Conservation (phyloP, 2,329 filamentous ascomycete genomes). For the Drechslerella stenobrocha region DNA sequence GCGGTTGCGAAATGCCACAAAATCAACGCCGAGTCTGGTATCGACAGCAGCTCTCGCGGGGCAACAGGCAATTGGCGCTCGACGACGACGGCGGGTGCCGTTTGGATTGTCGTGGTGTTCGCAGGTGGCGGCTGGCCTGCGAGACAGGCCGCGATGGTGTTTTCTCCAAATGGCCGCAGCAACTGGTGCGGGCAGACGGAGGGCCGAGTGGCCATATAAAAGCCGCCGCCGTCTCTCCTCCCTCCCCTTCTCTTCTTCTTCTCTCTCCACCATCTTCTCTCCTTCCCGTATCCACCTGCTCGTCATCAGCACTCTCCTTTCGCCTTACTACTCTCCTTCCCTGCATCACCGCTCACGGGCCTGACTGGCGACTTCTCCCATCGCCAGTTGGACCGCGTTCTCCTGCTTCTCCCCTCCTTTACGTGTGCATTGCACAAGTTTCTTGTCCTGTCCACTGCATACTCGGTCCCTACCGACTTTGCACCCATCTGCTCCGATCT, state of each 20-base stretch:
- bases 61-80: too few species aligned
- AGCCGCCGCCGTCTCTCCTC: neutral
- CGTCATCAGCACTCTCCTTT: neutral
- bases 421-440: neutral
- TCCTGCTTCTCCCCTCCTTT: neutral
- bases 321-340: neutral
- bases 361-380: neutral
- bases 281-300: neutral
- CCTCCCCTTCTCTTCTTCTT: slow-evolving; percentile 6
- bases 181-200: too few species aligned
- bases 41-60: too few species aligned
- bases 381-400: neutral
- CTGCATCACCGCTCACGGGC: neutral
- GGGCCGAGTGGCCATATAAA: neutral
- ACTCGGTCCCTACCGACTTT: slow-evolving; percentile 1
- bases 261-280: neutral
- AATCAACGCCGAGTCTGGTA: slow-evolving; percentile 2
- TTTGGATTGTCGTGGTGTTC: too few species aligned
- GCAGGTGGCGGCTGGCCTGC: too few species aligned
- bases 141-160: too few species aligned
- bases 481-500: neutral
- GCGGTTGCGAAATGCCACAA: slow-evolving; percentile 5
- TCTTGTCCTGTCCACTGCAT: neutral
- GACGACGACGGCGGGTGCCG: too few species aligned
- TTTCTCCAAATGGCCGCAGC: too few species aligned